Percentiles rank a stretch among this genome's conserved stretches.
These are phyloP conservation scores for Hymenoscyphus scutula DNA, from an alignment of 2,329 filamentous ascomycete species.

Conservation along the genomic window DNA sequence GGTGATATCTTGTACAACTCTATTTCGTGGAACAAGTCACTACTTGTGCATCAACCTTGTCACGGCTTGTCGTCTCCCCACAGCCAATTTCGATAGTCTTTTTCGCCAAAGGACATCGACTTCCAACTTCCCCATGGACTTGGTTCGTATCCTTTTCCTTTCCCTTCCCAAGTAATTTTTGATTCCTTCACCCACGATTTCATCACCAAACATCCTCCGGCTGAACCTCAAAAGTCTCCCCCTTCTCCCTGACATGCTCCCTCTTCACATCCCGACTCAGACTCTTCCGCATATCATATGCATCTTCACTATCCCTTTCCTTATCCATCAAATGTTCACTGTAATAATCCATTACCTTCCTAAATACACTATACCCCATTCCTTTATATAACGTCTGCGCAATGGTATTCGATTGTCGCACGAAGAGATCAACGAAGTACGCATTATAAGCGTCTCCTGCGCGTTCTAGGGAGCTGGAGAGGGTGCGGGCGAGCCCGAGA, in stretches of 20 bases:
- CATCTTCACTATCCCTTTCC: conserved; percentile 82
- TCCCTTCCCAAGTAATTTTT: not conserved
- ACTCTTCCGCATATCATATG: conserved; percentile 95
- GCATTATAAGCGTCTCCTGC: conserved; percentile 77
- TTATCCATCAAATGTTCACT: conserved; percentile 73
- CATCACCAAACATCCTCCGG: conserved; percentile 81
- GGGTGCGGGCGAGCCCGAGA: conserved; percentile 79
- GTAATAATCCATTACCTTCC: conserved; percentile 89
- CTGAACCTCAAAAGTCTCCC: conserved; percentile 72
- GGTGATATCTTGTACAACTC: not conserved
- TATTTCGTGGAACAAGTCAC: not conserved
- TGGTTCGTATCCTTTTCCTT: not conserved
- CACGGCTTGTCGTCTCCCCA: not conserved
- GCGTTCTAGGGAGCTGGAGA: conserved; percentile 79
- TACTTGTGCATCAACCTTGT: not conserved
- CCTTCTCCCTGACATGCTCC: conserved; percentile 76
- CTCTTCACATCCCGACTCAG: conserved; percentile 74
- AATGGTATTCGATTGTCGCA: conserved; percentile 81
- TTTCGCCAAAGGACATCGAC: not conserved
- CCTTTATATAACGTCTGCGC: conserved; percentile 87
- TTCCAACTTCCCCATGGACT: not conserved
- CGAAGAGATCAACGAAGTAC: conserved; percentile 96
- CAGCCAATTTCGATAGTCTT: not conserved
- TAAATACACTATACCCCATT: conserved; percentile 89
- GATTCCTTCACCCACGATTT: not conserved